phyloP scores from a whole-genome alignment of 2,329 filamentous ascomycete genomes.

The Colletotrichum somersetense region DNA sequence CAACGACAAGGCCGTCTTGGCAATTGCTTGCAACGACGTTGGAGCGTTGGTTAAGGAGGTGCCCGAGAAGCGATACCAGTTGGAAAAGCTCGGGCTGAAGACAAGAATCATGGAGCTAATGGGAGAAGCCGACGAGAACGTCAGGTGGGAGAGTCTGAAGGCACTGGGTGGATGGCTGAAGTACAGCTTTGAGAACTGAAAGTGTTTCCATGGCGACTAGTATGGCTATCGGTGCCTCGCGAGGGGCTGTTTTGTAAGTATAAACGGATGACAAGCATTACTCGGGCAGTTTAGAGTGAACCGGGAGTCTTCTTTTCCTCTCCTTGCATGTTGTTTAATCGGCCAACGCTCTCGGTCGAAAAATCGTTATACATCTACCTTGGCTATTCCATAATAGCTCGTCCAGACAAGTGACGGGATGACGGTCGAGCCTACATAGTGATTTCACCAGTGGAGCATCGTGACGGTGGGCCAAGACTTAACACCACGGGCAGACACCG shows the following conservation, averaged over 20 bases:
- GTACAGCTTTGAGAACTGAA: constrained; percentile 68
- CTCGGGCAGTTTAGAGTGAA: constrained; percentile 40
- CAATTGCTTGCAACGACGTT: constrained; percentile 93
- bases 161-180: constrained; percentile 78
- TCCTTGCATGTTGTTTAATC: constrained; percentile 8
- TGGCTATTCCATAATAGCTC: neutral
- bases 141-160: constrained; percentile 92
- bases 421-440: neutral
- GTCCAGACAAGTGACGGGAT: constrained; percentile 6
- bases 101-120: constrained; percentile 92
- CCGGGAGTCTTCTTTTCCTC: constrained; percentile 15
- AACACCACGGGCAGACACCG: neutral
- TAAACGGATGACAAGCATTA: constrained; percentile 37
- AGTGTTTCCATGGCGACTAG: constrained; percentile 2
- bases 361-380: constrained; percentile 16
- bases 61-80: constrained; percentile 81
- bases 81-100: constrained; percentile 90
- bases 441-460: constrained; percentile 2
- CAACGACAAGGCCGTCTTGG: constrained; percentile 89
- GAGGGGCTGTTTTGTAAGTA: constrained; percentile 31
- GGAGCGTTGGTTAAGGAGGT: constrained; percentile 90
- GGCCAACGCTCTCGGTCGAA: constrained; percentile 24
- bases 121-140: constrained; percentile 87
- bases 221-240: constrained; percentile 6
- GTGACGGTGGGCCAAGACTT: constrained; percentile 22